Conservation (phyloP, 2,329 filamentous ascomycete genomes). For the Dactylellina parvicollis region DNA sequence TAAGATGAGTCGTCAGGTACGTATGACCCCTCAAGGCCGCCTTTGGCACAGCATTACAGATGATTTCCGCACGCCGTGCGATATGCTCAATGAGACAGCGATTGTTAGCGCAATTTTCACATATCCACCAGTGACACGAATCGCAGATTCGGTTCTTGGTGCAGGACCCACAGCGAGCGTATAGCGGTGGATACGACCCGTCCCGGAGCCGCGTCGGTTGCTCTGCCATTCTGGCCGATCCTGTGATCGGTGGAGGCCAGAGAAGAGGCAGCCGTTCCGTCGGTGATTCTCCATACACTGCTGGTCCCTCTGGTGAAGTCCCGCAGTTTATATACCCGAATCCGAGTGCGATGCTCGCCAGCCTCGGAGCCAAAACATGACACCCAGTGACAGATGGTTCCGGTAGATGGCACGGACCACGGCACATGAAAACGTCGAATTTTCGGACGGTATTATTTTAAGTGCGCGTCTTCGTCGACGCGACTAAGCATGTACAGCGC, state of each 20-base stretch:
- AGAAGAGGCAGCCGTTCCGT: constrained; percentile 17
- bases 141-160: not conserved
- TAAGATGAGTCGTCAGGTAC: no score
- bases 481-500: constrained; percentile 27
- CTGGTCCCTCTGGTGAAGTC: constrained; percentile 36
- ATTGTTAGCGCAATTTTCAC: constrained; percentile 28
- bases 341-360: constrained; percentile 12
- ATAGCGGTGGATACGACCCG: constrained; percentile 30
- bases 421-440: no score
- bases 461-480: not conserved
- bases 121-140: constrained; percentile 24
- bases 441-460: not conserved
- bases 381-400: not conserved
- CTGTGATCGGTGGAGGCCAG: constrained; percentile 10
- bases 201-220: constrained; percentile 3
- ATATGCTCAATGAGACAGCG: not conserved
- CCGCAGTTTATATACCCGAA: constrained; percentile 35
- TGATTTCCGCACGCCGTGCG: not conserved
- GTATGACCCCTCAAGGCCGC: not conserved
- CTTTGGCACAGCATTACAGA: not conserved
- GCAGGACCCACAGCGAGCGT: constrained; percentile 7
- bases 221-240: not conserved
- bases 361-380: not conserved
- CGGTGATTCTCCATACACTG: constrained; percentile 25
- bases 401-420: constrained; percentile 12